Evolutionary conservation across 352 stramenopile genomes (phyloP).

Genomic region (Paralagenidium karlingii): DNA sequence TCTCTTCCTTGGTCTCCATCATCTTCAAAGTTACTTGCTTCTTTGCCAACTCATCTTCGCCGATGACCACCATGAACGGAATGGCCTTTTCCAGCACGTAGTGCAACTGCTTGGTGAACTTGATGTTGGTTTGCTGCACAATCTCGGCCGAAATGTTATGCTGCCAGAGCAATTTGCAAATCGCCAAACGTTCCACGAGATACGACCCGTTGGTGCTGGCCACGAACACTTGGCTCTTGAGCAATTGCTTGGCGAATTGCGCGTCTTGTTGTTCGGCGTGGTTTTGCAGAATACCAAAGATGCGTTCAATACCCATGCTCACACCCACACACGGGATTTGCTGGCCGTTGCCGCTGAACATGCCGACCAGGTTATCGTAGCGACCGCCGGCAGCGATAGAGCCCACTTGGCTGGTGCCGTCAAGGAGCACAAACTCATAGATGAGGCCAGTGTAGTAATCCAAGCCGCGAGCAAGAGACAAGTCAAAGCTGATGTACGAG

Average conservation of each 20-base stretch:
- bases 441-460: constrained; percentile 99
- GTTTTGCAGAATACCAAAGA: constrained; percentile 97
- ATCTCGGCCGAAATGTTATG: constrained; percentile 94
- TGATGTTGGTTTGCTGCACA: constrained; percentile 92
- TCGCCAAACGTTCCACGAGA: constrained; percentile 43
- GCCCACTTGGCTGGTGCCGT: constrained; percentile 82
- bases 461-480: constrained; percentile 93
- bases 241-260: constrained; percentile 5
- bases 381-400: constrained; percentile 95
- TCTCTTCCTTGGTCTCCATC: constrained; percentile 88
- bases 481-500: constrained; percentile 91
- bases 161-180: constrained; percentile 79
- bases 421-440: constrained; percentile 94
- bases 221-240: constrained; percentile 88
- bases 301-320: constrained; percentile 97
- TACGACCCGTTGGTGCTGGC: constrained; percentile 77
- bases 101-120: constrained; percentile 96
- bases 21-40: constrained; percentile 95
- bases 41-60: constrained; percentile 91
- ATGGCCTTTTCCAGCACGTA: constrained; percentile 92
- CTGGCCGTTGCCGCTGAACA: constrained; percentile 91
- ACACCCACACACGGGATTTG: constrained; percentile 97
- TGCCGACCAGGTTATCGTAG: constrained; percentile 98
- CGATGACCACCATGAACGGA: constrained; percentile 96
- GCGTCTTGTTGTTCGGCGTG: constrained; percentile 60